Evolutionary conservation across 306 rosid genomes (phyloP).

Genomic region (Prinsepia uniflora): DNA sequence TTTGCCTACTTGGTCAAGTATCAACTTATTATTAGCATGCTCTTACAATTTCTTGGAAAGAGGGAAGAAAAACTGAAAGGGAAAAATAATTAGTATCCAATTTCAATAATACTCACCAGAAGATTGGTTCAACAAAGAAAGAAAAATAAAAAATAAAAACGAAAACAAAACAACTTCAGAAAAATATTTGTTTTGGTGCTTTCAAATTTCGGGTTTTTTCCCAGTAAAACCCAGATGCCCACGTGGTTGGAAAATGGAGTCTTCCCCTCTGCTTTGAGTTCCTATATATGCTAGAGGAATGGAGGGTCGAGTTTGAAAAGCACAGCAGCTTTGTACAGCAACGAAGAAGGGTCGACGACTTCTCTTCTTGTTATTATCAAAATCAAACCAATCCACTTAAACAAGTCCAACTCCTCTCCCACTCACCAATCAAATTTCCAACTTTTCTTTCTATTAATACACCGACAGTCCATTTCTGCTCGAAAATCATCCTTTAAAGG

Average conservation of each 20-base stretch:
- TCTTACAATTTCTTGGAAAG: conserved; percentile 1
- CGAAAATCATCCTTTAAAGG: conserved; percentile 43
- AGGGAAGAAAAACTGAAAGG: background rate
- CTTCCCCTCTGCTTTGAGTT: background rate
- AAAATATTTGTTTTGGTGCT: background rate
- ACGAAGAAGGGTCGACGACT: background rate
- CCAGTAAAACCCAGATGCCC: conserved; percentile 10
- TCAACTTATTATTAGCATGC: background rate
- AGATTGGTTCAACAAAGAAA: too few species aligned
- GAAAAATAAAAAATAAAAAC: background rate
- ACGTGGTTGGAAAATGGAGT: conserved; percentile 18
- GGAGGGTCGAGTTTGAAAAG: background rate
- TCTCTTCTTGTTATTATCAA: conserved; percentile 2
- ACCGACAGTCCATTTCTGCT: conserved; percentile 19
- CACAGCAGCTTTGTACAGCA: conserved; percentile 11
- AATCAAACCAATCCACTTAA: conserved; percentile 12
- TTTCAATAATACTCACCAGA: background rate
- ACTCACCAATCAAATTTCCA: conserved; percentile 15
- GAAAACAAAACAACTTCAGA: background rate
- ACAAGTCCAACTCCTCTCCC: background rate
- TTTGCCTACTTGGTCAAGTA: conserved; percentile 10
- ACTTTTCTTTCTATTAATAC: background rate
- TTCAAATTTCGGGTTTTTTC: conserved; percentile 1
- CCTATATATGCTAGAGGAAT: conserved; percentile 1
- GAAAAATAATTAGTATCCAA: background rate